These are phyloP conservation scores for Lineolata rhizophorae DNA, from an alignment of 495 filamentous ascomycete species.

Conservation along the genomic window DNA sequence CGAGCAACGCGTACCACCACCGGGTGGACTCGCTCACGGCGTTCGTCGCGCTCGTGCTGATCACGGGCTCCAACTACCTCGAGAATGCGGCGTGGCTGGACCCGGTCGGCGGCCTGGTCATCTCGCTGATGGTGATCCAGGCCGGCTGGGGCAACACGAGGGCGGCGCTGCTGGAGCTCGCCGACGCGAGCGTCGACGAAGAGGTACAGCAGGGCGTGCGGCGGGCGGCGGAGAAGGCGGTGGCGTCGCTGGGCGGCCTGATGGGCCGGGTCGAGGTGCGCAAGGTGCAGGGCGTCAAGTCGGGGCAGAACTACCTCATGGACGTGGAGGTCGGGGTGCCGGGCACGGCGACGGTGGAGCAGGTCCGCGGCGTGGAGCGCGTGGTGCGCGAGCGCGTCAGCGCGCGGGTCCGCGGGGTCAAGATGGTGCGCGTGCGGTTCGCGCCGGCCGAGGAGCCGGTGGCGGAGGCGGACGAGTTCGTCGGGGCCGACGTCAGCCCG, in stretches of 20 bases:
- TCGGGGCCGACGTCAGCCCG: slow-evolving; percentile 38
- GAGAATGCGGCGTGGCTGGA: slow-evolving; percentile 75
- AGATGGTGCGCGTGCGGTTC: slow-evolving; percentile 62
- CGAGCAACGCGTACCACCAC: slow-evolving; percentile 90
- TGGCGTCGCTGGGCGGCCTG: slow-evolving; percentile 22
- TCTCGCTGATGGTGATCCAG: slow-evolving; percentile 78
- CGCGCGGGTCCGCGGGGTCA: slow-evolving; percentile 54
- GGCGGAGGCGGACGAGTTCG: slow-evolving; percentile 52
- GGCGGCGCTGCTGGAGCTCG: slow-evolving; percentile 62
- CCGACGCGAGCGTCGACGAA: slow-evolving; percentile 68
- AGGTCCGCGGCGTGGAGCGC: slow-evolving; percentile 47
- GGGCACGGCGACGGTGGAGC: slow-evolving; percentile 42
- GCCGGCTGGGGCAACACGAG: slow-evolving; percentile 76
- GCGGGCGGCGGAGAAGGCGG: slow-evolving; percentile 34
- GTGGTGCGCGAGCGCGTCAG: slow-evolving; percentile 46
- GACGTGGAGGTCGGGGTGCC: slow-evolving; percentile 72
- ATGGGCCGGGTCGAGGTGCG: slow-evolving; percentile 35
- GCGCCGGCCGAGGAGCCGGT: slow-evolving; percentile 34
- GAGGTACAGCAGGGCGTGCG: slow-evolving; percentile 54
- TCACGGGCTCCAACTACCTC: slow-evolving; percentile 73
- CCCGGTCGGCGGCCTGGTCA: slow-evolving; percentile 79
- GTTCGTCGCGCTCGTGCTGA: slow-evolving; percentile 72
- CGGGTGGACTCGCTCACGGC: slow-evolving; percentile 87
- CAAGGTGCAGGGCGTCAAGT: slow-evolving; percentile 72
- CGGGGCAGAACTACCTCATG: slow-evolving; percentile 83